Evolutionary conservation across 257 asterid genomes (phyloP).

Genomic region (Striga asiatica): DNA sequence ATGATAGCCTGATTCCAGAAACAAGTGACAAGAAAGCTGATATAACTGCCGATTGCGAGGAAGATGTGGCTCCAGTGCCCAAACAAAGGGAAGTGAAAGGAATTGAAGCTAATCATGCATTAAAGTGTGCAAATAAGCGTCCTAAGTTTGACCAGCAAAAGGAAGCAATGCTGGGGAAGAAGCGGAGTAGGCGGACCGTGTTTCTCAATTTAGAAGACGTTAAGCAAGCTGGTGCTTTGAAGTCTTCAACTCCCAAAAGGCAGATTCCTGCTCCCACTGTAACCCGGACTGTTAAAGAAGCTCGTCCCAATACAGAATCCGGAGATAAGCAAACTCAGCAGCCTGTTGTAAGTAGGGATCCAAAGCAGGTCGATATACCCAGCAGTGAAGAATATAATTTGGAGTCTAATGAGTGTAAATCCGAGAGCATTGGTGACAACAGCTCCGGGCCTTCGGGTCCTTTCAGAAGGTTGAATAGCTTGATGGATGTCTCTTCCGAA

Average conservation of each 20-base stretch:
- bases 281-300: slow-evolving; percentile 62
- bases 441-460: slow-evolving; percentile 38
- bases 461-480: slow-evolving; percentile 53
- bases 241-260: slow-evolving; percentile 76
- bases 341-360: slow-evolving; percentile 40
- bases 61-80: slow-evolving; percentile 46
- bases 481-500: slow-evolving; percentile 49
- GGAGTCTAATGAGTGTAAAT: slow-evolving; percentile 55
- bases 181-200: slow-evolving; percentile 94
- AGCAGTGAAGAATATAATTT: slow-evolving; percentile 43
- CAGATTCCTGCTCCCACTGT: slow-evolving; percentile 80
- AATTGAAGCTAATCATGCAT: slow-evolving; percentile 68
- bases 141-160: slow-evolving; percentile 80
- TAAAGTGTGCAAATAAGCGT: slow-evolving; percentile 64
- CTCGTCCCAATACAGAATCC: slow-evolving; percentile 45
- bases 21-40: slow-evolving; percentile 45
- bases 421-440: slow-evolving; percentile 61
- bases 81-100: slow-evolving; percentile 76
- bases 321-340: slow-evolving; percentile 68
- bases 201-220: slow-evolving; percentile 86
- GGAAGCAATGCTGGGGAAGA: slow-evolving; percentile 92
- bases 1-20: slow-evolving; percentile 39
- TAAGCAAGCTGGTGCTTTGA: slow-evolving; percentile 65
- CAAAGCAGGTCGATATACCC: slow-evolving; percentile 39
- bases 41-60: slow-evolving; percentile 38